Percentiles rank a stretch among this genome's conserved stretches.
Conservation (phyloP, 2,329 filamentous ascomycete species). For the Colletotrichum musicola region DNA sequence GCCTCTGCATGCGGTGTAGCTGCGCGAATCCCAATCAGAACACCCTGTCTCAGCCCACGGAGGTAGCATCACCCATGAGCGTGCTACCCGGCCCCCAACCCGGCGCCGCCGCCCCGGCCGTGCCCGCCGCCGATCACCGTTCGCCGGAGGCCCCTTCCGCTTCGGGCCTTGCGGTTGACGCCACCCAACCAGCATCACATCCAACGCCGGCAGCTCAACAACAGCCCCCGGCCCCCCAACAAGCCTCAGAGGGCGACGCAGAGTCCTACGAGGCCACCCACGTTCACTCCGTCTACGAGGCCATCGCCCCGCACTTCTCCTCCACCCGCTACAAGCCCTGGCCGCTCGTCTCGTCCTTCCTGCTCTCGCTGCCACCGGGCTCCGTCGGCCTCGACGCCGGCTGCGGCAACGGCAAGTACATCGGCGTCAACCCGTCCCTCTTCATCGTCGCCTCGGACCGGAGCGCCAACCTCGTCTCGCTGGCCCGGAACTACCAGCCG, state of each 20-base stretch:
- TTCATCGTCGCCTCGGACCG: slow-evolving; percentile 90
- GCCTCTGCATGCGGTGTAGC: background rate
- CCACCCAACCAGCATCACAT: slow-evolving; percentile 1
- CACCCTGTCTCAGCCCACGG: background rate
- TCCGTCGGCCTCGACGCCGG: slow-evolving; percentile 90
- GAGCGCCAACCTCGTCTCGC: slow-evolving; percentile 69
- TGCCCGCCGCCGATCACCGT: slow-evolving; percentile 24
- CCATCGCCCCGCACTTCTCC: slow-evolving; percentile 87
- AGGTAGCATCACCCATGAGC: slow-evolving; percentile 6
- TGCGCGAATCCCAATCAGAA: background rate
- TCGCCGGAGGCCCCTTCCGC: slow-evolving; percentile 14
- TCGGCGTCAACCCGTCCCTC: slow-evolving; percentile 80
- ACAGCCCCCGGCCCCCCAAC: background rate
- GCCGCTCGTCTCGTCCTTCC: slow-evolving; percentile 88
- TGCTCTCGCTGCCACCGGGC: slow-evolving; percentile 74
- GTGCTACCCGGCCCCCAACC: slow-evolving; percentile 26
- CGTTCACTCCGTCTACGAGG: slow-evolving; percentile 92
- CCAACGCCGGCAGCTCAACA: background rate
- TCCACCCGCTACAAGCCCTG: slow-evolving; percentile 86
- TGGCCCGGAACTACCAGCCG: slow-evolving; percentile 54
- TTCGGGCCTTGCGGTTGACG: background rate
- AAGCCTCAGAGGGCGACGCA: slow-evolving; percentile 45
- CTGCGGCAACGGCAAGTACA: slow-evolving; percentile 97
- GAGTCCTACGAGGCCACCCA: slow-evolving; percentile 84
- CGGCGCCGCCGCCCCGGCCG: slow-evolving; percentile 27